Evolutionary conservation across 345 rosid genomes (phyloP).

Genomic region (Boechera divaricarpa): DNA sequence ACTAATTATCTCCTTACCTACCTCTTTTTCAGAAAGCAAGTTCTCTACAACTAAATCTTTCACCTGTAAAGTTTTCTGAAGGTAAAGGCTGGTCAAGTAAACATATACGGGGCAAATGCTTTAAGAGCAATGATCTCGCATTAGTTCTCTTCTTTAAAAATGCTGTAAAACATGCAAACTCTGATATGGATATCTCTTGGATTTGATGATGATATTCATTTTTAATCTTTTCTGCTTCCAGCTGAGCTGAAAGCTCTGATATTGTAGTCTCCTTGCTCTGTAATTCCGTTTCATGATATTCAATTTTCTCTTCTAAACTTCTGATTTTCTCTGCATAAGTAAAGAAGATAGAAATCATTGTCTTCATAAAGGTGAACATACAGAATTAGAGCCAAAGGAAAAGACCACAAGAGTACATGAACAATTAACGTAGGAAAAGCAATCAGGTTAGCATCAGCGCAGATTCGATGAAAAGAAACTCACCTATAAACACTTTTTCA

Average conservation of each 20-base stretch:
- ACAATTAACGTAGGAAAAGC: not conserved
- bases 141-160: slow-evolving; percentile 11
- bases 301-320: slow-evolving; percentile 59
- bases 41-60: slow-evolving; percentile 68
- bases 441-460: slow-evolving; percentile 4
- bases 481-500: slow-evolving; percentile 63
- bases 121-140: slow-evolving; percentile 29
- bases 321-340: slow-evolving; percentile 60
- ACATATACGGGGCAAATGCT: slow-evolving; percentile 38
- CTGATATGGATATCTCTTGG: slow-evolving; percentile 70
- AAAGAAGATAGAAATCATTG: slow-evolving; percentile 23
- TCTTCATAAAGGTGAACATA: slow-evolving; percentile 13
- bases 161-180: slow-evolving; percentile 21
- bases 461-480: slow-evolving; percentile 37
- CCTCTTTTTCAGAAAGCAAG: slow-evolving; percentile 75
- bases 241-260: slow-evolving; percentile 60
- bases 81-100: slow-evolving; percentile 68
- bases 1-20: slow-evolving; percentile 38
- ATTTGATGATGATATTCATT: slow-evolving; percentile 53
- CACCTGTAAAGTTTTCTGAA: slow-evolving; percentile 63
- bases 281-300: slow-evolving; percentile 53
- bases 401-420: slow-evolving; percentile 7
- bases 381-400: not conserved
- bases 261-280: slow-evolving; percentile 60
- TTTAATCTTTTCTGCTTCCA: slow-evolving; percentile 57